Base-by-base conservation (phyloP, 2,329 filamentous ascomycete species). In the Colletotrichum tanaceti region DNA sequence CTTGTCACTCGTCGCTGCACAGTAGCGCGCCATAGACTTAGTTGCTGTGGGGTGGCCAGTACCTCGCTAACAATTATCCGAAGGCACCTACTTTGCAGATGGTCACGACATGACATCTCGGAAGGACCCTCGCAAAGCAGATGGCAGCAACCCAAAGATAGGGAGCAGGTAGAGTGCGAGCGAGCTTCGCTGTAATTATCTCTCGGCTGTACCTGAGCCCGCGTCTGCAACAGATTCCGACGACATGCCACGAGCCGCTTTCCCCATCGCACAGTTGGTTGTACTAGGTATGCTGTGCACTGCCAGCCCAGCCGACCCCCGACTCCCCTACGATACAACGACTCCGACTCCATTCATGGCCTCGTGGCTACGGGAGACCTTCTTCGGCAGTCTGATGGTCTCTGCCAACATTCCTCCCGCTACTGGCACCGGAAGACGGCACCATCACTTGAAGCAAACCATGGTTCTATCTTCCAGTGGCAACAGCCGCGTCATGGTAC, bases 11-110 rank as follows among this genome's bases (percentile, higher is more conserved):
- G 52, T 39, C 57, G 52, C 50, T 44, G 58, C 22, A 57, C 41
- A 59, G 18, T 68, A 54, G 57, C 67, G 50, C 58, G 52, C 58
- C 67, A 38, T 70, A 24, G 63, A 70, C 67, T 67, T 70, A 58
- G 67, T 53, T 63, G 53, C n/a, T 52, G 58, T 50, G 58, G 67
- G 63, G 67, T 57, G 49, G 20, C 4, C 50, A 5, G 67, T 70
- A 58, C 46, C 46, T 52, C 39, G 38, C 58, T 70, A 70, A 70
- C 67, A 67, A 65, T 68, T 68, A 9, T 28, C 28, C 28, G 28
- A n/a, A n/a, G n/a, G n/a, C n/a, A n/a, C n/a, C n/a, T 2, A n/a
- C 28, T 41, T n/a, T n/a, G 6, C 20, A 44, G 54, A n/a, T 28
- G 24, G 49, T 28, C 49, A 5, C 24, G 47, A 50, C n/a, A 32